phyloP scores from a whole-genome alignment of 192 early-diverging fungal species.

The Chytriomyces sp. region DNA sequence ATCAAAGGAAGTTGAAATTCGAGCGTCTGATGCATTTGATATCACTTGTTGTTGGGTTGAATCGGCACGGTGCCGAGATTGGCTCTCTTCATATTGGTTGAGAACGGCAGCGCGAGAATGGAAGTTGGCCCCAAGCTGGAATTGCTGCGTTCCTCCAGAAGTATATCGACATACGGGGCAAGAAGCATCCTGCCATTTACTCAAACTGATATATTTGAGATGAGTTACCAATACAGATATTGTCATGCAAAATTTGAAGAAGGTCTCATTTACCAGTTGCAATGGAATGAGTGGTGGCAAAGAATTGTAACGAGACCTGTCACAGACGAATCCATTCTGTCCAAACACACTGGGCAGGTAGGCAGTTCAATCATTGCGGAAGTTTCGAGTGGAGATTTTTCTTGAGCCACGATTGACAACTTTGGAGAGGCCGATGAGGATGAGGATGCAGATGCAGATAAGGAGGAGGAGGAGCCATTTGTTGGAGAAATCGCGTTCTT shows the following conservation, averaged over 20 bases:
- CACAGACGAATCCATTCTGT: slow-evolving; percentile 87
- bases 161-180: slow-evolving; percentile 93
- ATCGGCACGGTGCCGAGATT: too few relatives aligned
- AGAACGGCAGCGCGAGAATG: slow-evolving; percentile 29
- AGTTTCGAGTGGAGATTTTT: background rate
- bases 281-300: slow-evolving; percentile 97
- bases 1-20: too few relatives aligned
- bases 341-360: slow-evolving; percentile 96
- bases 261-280: slow-evolving; percentile 63
- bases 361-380: slow-evolving; percentile 70
- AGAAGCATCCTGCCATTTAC: slow-evolving; percentile 84
- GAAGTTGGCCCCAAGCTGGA: slow-evolving; percentile 34
- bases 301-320: slow-evolving; percentile 90
- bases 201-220: slow-evolving; percentile 45
- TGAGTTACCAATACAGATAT: background rate
- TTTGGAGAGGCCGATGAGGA: slow-evolving; percentile 24
- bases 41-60: too few relatives aligned
- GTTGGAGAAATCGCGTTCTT: background rate
- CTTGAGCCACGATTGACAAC: background rate
- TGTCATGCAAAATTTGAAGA: background rate
- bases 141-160: slow-evolving; percentile 27
- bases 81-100: too few relatives aligned
- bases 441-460: slow-evolving; percentile 35
- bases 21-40: too few relatives aligned
- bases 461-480: slow-evolving; percentile 48